Evolutionary conservation across 306 rosid genomes (phyloP).

Genomic region (Abrus pulchellus): DNA sequence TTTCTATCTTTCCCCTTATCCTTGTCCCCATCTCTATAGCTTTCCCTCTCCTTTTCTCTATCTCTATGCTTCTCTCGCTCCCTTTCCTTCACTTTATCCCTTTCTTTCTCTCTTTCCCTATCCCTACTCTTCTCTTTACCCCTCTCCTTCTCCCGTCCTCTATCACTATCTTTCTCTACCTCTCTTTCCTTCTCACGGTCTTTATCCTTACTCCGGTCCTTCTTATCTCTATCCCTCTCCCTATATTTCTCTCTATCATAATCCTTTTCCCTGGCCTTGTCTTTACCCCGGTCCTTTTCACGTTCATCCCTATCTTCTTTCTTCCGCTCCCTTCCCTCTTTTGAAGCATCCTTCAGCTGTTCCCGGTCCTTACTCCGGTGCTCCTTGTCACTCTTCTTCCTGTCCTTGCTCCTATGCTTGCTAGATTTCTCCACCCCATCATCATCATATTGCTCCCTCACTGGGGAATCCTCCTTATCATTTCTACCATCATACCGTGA

Average conservation of each 20-base stretch:
- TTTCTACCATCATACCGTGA: constrained; percentile 60
- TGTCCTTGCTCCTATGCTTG: constrained; percentile 76
- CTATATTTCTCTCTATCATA: constrained; percentile 73
- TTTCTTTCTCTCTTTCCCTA: constrained; percentile 60
- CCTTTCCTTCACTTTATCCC: constrained; percentile 63
- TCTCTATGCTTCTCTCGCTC: constrained; percentile 63
- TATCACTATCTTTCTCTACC: constrained; percentile 65
- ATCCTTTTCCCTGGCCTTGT: constrained; percentile 77
- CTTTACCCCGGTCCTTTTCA: constrained; percentile 76
- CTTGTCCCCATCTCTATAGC: constrained; percentile 58
- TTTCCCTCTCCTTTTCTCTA: constrained; percentile 59
- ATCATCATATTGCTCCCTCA: constrained; percentile 58
- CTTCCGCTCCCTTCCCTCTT: constrained; percentile 75
- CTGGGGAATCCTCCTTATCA: constrained; percentile 58
- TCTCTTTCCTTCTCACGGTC: constrained; percentile 72
- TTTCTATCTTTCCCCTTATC: constrained; percentile 63
- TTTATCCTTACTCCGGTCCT: constrained; percentile 73
- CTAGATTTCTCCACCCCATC: constrained; percentile 63
- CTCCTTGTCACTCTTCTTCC: constrained; percentile 84
- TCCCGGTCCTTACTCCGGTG: constrained; percentile 74
- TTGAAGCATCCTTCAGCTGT: constrained; percentile 54
- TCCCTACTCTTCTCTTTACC: constrained; percentile 69
- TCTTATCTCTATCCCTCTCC: constrained; percentile 75
- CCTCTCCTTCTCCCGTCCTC: constrained; percentile 73
- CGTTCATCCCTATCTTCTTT: constrained; percentile 79